Base-by-base conservation (phyloP, 495 filamentous ascomycete species). In the Barbatosphaeria neglecta region DNA sequence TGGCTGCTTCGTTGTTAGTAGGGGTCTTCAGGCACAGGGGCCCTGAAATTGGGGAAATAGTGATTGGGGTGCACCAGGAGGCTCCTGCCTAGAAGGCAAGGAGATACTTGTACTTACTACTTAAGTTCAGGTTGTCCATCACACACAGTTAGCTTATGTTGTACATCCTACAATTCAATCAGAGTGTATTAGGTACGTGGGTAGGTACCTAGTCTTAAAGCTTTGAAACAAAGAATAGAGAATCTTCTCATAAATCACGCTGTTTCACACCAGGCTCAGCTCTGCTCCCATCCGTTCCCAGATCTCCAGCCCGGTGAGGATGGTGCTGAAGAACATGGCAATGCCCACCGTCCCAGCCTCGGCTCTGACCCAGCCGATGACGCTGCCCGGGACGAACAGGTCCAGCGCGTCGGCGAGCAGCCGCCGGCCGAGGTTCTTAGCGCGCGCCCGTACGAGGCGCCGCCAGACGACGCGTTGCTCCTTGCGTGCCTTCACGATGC, bases 351-450 rank as follows among this genome's bases (percentile, higher is more conserved):
- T 62, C 27, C 68, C 61, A 5, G 69, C 62, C 1, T 60, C 53
- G 0, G 66, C 60, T 5, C 60, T 57, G 40, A 78, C 54, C 80
- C 80, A 83, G 0, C 75, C 73, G 17, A 82, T 58, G 2, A 74
- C 65, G 22, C 55, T 55, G 7, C 73, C 73, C 0, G 81, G 81
- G 28, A 81, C 52, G 13, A 76, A 44, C 31, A 82, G 45, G 54
- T 85, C 81, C 48, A 79, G 68, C 10, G 61, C 45, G 62, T 82
- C 76, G 4, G 75, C 69, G 3, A 74, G 47, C 24, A 80, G 53
- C 38, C 64, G 63, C 20, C 66, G 56, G 6, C 48, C 35, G 19
- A 69, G 48, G 42, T 42, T 55, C 17, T 23, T 63, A 50, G 53
- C 58, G 44, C 37, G 65, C 13, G 19, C 50, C 42, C 22, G 52